Evolutionary conservation across 805 yeast genomes (phyloP).

Genomic region (Yamadazyma sp.): DNA sequence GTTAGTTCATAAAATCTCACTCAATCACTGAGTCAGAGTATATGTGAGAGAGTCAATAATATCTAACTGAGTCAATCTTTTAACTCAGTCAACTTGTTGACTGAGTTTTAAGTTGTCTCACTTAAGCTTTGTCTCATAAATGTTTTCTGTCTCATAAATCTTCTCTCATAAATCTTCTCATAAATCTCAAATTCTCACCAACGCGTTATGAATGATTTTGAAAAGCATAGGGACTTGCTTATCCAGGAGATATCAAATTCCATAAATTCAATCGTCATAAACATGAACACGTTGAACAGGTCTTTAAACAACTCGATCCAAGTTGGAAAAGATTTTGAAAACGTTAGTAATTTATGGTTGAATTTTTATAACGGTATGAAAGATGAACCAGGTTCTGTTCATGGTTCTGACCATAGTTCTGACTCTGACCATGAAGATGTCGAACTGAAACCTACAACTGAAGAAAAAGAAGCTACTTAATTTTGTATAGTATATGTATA

Average conservation of each 20-base stretch:
- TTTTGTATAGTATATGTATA: neutral
- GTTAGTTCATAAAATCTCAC: too few species aligned
- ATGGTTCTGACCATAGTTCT: too few species aligned
- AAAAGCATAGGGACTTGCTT: constrained; percentile 55
- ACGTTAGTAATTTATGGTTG: constrained; percentile 68
- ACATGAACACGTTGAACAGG: constrained; percentile 62
- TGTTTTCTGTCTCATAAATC: neutral
- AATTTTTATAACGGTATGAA: constrained; percentile 57
- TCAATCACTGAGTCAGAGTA: too few species aligned
- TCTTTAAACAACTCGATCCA: constrained; percentile 65
- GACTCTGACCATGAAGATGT: constrained; percentile 3
- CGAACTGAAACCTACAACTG: constrained; percentile 1
- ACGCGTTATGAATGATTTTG: constrained; percentile 35
- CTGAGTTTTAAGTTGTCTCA: too few species aligned
- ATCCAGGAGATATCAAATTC: constrained; percentile 55
- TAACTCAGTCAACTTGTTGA: too few species aligned
- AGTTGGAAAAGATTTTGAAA: constrained; percentile 74
- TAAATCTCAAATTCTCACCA: neutral
- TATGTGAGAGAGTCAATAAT: too few species aligned
- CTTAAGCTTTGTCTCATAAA: too few species aligned
- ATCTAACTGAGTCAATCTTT: too few species aligned
- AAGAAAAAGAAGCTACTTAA: neutral
- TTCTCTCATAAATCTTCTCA: neutral
- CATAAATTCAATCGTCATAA: constrained; percentile 63
- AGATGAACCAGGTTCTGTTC: constrained; percentile 16